Base-by-base conservation (phyloP, 108 stramenopile species). In the Nitzschia putrida region DNA sequence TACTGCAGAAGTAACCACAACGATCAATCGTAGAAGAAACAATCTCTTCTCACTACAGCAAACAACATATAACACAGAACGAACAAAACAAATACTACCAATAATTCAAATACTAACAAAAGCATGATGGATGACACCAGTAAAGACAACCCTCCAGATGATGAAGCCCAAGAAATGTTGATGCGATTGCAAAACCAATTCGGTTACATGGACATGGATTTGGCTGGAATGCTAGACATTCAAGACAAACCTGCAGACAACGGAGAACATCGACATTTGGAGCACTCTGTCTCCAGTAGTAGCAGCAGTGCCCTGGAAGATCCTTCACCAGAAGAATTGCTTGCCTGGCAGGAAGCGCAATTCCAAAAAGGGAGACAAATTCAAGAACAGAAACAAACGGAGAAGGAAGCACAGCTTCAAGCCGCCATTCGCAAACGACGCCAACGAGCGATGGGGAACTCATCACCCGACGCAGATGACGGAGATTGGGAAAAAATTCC, bases 301-400 rank as follows among this genome's bases (percentile, higher is more conserved):
- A 45, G 69, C 59, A 51, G 63, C 55, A 16, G 56, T 50, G 56
- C 73, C 9, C 11, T 72, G 34, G 70, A 59, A 53, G 86, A 88
- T 51, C 87, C 87, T 38, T 74, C 82, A 18, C 73, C 82, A 11
- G 82, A 85, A 74, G 87, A 88, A 67, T 64, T 88, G 3, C 50
- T 20, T 12, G 83, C 79, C 29, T 88, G 87, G 87, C 87, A 88
- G 69, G 83, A 76, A 45, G 71, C 82, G 12, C 87, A 88, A 59
- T 88, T 72, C 66, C 63, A 57, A 72, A 81, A 64, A 43, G 87
- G 84, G 11, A 63, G 66, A 42, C 56, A 59, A 55, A 56, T 26
- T 8, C 23, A 59, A 1, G 63, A 74, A 51, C 42, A 56, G 23
- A 67, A 82, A 21, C 53, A 69, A 18, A 25, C 53, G 7, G 56